Conservation (phyloP, 805 yeast genomes). For the Clavispora santaluciae region DNA sequence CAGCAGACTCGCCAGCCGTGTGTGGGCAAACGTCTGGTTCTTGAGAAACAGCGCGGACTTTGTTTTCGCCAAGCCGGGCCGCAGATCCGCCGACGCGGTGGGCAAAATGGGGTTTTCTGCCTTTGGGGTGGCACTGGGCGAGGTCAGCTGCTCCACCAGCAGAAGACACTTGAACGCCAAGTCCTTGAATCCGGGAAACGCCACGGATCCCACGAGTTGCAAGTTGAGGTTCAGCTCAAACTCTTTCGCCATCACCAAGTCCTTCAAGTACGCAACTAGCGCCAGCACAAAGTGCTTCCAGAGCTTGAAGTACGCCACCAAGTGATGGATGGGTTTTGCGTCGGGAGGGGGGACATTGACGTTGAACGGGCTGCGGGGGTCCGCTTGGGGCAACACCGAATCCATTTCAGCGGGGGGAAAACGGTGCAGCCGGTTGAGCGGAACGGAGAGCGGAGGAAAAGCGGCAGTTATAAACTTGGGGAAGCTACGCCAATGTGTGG, state of each 20-base stretch:
- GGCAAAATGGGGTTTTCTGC: conserved; percentile 8
- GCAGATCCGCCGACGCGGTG: conserved; percentile 8
- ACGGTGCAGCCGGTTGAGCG: not conserved
- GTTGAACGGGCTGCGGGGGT: conserved; percentile 35
- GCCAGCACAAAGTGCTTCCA: conserved; percentile 39
- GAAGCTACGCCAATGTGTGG: not conserved
- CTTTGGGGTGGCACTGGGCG: conserved; percentile 13
- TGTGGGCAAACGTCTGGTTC: conserved; percentile 17
- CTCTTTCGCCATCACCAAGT: conserved; percentile 46
- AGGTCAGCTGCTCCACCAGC: conserved; percentile 9
- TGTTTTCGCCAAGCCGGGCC: conserved; percentile 22
- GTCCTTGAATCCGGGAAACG: conserved; percentile 43
- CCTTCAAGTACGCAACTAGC: conserved; percentile 33
- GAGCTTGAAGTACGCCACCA: conserved; percentile 34
- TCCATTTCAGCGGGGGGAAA: not conserved
- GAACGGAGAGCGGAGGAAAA: not conserved
- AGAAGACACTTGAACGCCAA: conserved; percentile 19
- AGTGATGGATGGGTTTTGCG: conserved; percentile 35
- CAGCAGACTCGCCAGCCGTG: conserved; percentile 11
- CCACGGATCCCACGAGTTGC: conserved; percentile 35
- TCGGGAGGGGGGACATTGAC: conserved; percentile 35
- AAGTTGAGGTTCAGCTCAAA: conserved; percentile 29
- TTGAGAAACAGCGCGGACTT: conserved; percentile 22
- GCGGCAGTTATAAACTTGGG: not conserved
- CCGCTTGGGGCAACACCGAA: conserved; percentile 25